These are phyloP conservation scores for Xylariaceae sp. DNA, from an alignment of 2,329 filamentous ascomycete species.

Conservation along the genomic window DNA sequence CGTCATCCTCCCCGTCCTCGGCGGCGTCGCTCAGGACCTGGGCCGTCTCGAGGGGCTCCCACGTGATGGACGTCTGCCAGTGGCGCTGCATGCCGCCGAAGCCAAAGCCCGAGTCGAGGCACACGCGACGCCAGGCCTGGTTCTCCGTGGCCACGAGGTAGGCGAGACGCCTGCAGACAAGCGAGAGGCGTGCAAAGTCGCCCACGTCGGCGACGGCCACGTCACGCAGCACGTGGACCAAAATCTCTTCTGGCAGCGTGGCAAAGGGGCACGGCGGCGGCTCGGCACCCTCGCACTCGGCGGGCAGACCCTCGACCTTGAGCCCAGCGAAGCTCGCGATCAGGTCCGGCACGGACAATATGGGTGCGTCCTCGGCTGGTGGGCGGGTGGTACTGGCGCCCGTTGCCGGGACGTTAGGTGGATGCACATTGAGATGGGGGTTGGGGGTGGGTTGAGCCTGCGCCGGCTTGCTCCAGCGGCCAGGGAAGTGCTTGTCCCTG, in stretches of 20 bases:
- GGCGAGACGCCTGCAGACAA: constrained; percentile 81
- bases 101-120: constrained; percentile 63
- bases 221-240: constrained; percentile 69
- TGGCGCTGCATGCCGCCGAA: constrained; percentile 78
- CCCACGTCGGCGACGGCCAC: constrained; percentile 69
- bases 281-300: constrained; percentile 63
- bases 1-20: constrained; percentile 15
- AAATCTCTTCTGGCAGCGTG: constrained; percentile 71
- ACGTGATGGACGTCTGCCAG: constrained; percentile 55
- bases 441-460: constrained; percentile 3
- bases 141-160: constrained; percentile 81
- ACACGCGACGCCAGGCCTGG: constrained; percentile 74
- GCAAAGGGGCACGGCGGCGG: constrained; percentile 75
- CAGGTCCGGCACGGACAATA: constrained; percentile 58
- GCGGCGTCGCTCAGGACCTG: constrained; percentile 3
- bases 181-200: constrained; percentile 65
- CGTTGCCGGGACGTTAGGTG: background rate
- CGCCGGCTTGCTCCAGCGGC: constrained; percentile 41
- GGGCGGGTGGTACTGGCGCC: background rate
- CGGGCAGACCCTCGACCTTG: constrained; percentile 58
- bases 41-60: constrained; percentile 42
- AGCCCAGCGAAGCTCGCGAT: constrained; percentile 67
- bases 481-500: constrained; percentile 83
- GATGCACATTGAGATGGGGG: too few relatives aligned
- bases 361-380: constrained; percentile 24